Evolutionary conservation across 345 rosid genomes (phyloP).

Genomic region (Trapa bicornis): DNA sequence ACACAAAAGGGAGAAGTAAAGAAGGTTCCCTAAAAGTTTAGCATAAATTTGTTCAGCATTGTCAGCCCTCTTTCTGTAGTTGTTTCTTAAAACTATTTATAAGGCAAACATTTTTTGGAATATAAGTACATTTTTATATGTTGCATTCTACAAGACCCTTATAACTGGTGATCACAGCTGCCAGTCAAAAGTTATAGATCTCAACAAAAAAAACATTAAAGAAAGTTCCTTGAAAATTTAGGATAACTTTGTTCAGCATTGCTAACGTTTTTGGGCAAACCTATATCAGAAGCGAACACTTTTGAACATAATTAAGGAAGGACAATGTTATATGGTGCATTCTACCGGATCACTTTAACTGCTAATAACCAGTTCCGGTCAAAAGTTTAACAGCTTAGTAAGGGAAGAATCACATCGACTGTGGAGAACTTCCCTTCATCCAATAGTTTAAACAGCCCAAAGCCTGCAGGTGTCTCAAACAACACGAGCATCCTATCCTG

Average conservation of each 20-base stretch:
- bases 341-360: not conserved
- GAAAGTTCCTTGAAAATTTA: too few relatives aligned
- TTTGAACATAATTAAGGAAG: too few relatives aligned
- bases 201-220: too few relatives aligned
- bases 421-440: slow-evolving; percentile 60
- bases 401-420: slow-evolving; percentile 39
- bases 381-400: not conserved
- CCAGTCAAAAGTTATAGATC: too few relatives aligned
- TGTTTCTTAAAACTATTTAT: too few relatives aligned
- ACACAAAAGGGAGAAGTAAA: not conserved
- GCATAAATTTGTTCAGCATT: not conserved
- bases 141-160: not conserved
- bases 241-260: too few relatives aligned
- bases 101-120: not conserved
- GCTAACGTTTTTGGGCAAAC: too few relatives aligned
- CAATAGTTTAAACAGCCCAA: slow-evolving; percentile 53
- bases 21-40: not conserved
- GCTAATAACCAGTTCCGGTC: not conserved
- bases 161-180: too few relatives aligned
- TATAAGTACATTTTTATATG: not conserved
- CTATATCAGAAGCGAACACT: too few relatives aligned
- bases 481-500: slow-evolving; percentile 33
- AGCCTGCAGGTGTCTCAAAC: slow-evolving; percentile 71
- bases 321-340: too few relatives aligned
- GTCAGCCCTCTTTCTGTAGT: too few relatives aligned